phyloP scores from a whole-genome alignment of 805 yeast genomes.

The Brettanomyces nanus region DNA sequence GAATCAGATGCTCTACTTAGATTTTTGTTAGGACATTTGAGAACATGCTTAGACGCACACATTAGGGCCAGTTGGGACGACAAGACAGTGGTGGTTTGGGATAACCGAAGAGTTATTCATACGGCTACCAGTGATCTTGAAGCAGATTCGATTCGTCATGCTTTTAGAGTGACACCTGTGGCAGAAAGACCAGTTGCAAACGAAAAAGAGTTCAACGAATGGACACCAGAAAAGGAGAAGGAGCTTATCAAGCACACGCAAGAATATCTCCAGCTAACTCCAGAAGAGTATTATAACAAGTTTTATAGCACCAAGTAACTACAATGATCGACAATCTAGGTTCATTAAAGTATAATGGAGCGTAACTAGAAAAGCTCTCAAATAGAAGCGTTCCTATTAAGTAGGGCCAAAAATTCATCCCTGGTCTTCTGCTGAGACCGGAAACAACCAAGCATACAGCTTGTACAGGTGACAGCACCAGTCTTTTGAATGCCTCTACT shows the following conservation, averaged over 20 bases:
- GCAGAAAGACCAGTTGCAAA: slow-evolving; percentile 55
- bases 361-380: neutral
- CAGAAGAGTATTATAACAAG: slow-evolving; percentile 16
- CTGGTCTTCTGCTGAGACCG: slow-evolving; percentile 90
- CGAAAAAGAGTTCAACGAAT: slow-evolving; percentile 22
- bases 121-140: slow-evolving; percentile 70
- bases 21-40: slow-evolving; percentile 46
- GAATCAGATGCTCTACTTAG: slow-evolving; percentile 57
- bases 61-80: slow-evolving; percentile 66
- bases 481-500: slow-evolving; percentile 95
- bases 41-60: slow-evolving; percentile 49
- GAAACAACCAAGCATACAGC: slow-evolving; percentile 96
- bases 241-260: slow-evolving; percentile 10
- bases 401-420: slow-evolving; percentile 83
- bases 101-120: slow-evolving; percentile 64
- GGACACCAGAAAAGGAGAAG: slow-evolving; percentile 23
- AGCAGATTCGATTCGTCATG: slow-evolving; percentile 57
- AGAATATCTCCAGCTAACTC: slow-evolving; percentile 9
- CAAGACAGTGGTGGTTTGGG: slow-evolving; percentile 68
- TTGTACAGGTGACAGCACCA: slow-evolving; percentile 87
- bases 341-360: neutral
- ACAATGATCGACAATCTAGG: slow-evolving; percentile 10
- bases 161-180: slow-evolving; percentile 64
- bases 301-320: neutral
- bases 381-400: slow-evolving; percentile 41